These are phyloP conservation scores for Thermomucor indicae-seudaticae DNA, from an alignment of 371 early-diverging fungal species.

Conservation along the genomic window DNA sequence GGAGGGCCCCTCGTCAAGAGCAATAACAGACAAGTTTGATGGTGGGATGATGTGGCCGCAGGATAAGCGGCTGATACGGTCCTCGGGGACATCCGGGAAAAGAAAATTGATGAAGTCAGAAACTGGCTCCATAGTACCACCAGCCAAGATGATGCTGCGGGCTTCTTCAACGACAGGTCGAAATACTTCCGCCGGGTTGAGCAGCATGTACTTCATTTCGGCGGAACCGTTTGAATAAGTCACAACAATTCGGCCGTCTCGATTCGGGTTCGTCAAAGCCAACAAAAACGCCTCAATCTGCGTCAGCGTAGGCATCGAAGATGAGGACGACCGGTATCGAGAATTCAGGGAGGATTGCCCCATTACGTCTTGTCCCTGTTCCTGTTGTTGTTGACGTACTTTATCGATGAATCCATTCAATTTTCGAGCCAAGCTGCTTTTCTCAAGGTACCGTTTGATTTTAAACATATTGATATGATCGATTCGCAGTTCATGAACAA, in stretches of 20 bases:
- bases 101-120: constrained; percentile 47
- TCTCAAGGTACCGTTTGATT: constrained; percentile 66
- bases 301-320: constrained; percentile 44
- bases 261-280: constrained; percentile 58
- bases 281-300: constrained; percentile 56
- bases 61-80: constrained; percentile 57
- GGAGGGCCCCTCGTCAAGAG: constrained; percentile 63
- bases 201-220: constrained; percentile 66
- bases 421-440: constrained; percentile 74
- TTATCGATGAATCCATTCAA: constrained; percentile 54
- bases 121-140: constrained; percentile 96
- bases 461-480: constrained; percentile 89
- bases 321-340: no score
- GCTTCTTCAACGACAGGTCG: constrained; percentile 77
- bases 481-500: constrained; percentile 62
- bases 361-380: constrained; percentile 5
- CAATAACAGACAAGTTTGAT: constrained; percentile 58
- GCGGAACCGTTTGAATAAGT: constrained; percentile 18
- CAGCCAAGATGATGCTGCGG: constrained; percentile 84
- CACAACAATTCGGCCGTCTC: constrained; percentile 69
- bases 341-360: no score
- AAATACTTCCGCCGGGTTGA: constrained; percentile 88
- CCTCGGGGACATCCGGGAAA: constrained; percentile 42
- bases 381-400: constrained; percentile 35
- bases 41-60: constrained; percentile 81